Conservation (phyloP, 2,329 filamentous ascomycete genomes). For the Aureobasidium sp. region DNA sequence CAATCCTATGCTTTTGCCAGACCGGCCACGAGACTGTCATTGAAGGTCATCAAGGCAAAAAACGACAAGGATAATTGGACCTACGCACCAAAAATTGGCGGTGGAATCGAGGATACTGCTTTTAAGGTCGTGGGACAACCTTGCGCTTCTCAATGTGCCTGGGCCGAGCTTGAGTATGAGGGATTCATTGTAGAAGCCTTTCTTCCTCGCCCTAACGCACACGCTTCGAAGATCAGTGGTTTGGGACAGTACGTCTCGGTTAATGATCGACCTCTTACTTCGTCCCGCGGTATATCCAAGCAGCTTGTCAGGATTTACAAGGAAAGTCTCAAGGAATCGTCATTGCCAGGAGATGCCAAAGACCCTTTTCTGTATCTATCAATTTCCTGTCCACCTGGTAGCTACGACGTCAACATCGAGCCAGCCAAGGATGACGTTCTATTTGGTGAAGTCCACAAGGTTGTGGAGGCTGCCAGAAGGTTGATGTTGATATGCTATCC, state of each 20-base stretch:
- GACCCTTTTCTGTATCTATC: constrained; percentile 71
- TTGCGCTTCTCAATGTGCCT: constrained; percentile 61
- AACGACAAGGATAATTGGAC: constrained; percentile 62
- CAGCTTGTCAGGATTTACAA: constrained; percentile 64
- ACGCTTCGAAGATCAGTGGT: constrained; percentile 42
- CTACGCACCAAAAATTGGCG: constrained; percentile 63
- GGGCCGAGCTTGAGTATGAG: constrained; percentile 37
- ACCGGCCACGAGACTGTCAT: constrained; percentile 65
- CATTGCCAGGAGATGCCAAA: constrained; percentile 37
- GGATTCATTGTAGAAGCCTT: constrained; percentile 62
- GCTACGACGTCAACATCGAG: constrained; percentile 78
- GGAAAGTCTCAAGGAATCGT: constrained; percentile 44
- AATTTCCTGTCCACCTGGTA: constrained; percentile 66
- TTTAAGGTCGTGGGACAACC: constrained; percentile 69
- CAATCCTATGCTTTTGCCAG: constrained; percentile 73
- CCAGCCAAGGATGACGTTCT: constrained; percentile 77
- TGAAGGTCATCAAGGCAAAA: constrained; percentile 64
- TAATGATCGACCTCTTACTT: constrained; percentile 71
- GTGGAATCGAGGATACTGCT: constrained; percentile 63
- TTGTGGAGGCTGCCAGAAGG: constrained; percentile 49
- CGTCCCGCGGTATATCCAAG: constrained; percentile 62
- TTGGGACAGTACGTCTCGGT: constrained; percentile 69
- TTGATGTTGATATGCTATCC: constrained; percentile 50
- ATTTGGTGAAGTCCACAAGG: constrained; percentile 62
- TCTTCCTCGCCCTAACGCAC: constrained; percentile 59